Evolutionary conservation across 345 rosid species (phyloP).

Genomic region (Heritiera fomes): DNA sequence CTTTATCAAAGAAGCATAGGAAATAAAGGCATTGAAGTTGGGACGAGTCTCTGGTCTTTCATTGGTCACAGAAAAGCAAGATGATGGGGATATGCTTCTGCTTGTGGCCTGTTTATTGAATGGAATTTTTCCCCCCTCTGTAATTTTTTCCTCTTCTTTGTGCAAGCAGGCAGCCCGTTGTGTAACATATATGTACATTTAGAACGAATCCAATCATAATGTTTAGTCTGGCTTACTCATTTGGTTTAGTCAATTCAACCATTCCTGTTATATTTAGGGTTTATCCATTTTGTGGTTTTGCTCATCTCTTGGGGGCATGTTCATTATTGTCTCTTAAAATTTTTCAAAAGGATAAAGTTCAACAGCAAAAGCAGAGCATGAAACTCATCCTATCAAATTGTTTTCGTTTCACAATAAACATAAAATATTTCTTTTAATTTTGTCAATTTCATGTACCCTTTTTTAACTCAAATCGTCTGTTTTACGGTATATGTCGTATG

Average conservation of each 20-base stretch:
- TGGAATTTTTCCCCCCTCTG: not conserved
- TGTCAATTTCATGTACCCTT: too few species aligned
- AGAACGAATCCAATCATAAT: conserved; percentile 13
- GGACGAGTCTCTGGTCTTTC: not conserved
- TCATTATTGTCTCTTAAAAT: too few species aligned
- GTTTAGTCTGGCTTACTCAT: not conserved
- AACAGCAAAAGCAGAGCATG: too few species aligned
- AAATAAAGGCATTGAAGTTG: conserved; percentile 16
- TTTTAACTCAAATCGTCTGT: too few species aligned
- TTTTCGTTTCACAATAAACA: too few species aligned
- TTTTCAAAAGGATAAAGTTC: too few species aligned
- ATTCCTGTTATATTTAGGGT: not conserved
- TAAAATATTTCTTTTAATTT: too few species aligned
- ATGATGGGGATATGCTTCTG: not conserved
- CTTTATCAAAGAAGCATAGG: conserved; percentile 18
- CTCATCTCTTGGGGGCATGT: not conserved
- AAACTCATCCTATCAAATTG: too few species aligned
- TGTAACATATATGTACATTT: conserved; percentile 9
- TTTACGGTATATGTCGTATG: too few species aligned
- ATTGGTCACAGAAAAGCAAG: not conserved
- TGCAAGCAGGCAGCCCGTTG: not conserved
- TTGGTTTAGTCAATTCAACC: not conserved
- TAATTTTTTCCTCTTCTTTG: not conserved
- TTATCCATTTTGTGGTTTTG: not conserved
- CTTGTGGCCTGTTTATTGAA: not conserved